These are phyloP conservation scores for Microbotryum intermedium DNA, from an alignment of 1,284 basidiomycete genomes.

Conservation along the genomic window DNA sequence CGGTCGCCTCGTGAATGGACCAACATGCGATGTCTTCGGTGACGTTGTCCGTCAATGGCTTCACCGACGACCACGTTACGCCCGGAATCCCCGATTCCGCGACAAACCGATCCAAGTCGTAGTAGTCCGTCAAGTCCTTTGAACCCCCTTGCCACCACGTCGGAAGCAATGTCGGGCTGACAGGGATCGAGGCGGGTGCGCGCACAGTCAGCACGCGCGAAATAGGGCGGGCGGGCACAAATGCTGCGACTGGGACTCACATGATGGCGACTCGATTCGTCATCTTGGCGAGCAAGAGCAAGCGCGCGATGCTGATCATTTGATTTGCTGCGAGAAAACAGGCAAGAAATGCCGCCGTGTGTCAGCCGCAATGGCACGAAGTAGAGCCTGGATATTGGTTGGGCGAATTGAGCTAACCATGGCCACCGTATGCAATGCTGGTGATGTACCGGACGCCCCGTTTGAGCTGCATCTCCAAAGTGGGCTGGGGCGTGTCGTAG, in stretches of 20 bases:
- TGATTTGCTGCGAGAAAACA: neutral
- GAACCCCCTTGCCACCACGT: neutral
- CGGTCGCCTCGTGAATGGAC: neutral
- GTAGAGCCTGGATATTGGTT: neutral
- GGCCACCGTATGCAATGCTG: constrained; percentile 1
- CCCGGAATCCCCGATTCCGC: neutral
- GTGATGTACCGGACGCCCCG: neutral
- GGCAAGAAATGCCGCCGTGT: neutral
- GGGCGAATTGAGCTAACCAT: neutral
- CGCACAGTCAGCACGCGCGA: neutral
- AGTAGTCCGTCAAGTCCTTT: neutral
- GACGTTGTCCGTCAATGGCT: neutral
- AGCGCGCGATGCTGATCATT: neutral
- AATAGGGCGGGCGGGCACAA: neutral
- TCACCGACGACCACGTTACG: neutral
- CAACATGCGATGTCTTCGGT: constrained; percentile 1
- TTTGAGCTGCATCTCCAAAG: neutral
- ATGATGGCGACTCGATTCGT: constrained; percentile 3
- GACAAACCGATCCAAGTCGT: constrained; percentile 1
- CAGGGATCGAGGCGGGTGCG: neutral
- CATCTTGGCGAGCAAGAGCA: neutral
- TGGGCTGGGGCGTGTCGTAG: neutral
- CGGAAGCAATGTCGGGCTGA: neutral
- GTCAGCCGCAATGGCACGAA: neutral
- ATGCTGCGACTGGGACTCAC: neutral